phyloP scores from a whole-genome alignment of 257 asterid genomes.

The Schizonepeta tenuifolia region DNA sequence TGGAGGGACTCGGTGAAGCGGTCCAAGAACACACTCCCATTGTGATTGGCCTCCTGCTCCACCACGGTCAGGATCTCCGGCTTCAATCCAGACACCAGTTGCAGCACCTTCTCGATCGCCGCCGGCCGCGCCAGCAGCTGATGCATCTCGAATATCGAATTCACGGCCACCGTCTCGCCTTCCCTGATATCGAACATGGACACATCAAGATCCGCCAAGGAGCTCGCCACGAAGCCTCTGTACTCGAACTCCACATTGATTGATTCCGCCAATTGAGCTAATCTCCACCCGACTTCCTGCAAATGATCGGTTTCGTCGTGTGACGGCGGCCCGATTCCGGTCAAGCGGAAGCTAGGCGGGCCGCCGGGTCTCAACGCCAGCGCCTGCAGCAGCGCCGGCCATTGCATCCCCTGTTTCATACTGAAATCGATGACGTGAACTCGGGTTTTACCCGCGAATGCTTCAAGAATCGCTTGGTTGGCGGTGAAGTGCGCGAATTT shows the following conservation, averaged over 20 bases:
- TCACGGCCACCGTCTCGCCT: slow-evolving; percentile 78
- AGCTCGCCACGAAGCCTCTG: slow-evolving; percentile 68
- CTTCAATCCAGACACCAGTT: slow-evolving; percentile 57
- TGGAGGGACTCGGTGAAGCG: slow-evolving; percentile 83
- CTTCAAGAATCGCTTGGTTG: slow-evolving; percentile 89
- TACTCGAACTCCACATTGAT: slow-evolving; percentile 74
- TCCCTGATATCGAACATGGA: slow-evolving; percentile 72
- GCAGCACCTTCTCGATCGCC: slow-evolving; percentile 62
- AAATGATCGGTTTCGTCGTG: slow-evolving; percentile 69
- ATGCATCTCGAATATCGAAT: slow-evolving; percentile 85
- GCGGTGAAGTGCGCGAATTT: slow-evolving; percentile 96
- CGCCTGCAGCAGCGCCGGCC: slow-evolving; percentile 94
- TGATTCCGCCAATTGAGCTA: slow-evolving; percentile 72
- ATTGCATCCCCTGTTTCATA: slow-evolving; percentile 94
- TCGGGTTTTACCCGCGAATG: slow-evolving; percentile 56
- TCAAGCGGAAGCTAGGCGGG: slow-evolving; percentile 76
- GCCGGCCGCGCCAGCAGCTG: slow-evolving; percentile 69
- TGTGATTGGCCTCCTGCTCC: slow-evolving; percentile 91
- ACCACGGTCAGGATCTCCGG: slow-evolving; percentile 81
- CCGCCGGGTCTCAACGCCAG: slow-evolving; percentile 86
- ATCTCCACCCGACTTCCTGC: slow-evolving; percentile 74
- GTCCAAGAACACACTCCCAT: slow-evolving; percentile 70
- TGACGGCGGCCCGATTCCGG: slow-evolving; percentile 84
- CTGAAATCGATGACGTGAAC: slow-evolving; percentile 89
- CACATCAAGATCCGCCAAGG: slow-evolving; percentile 74